Percentiles rank a stretch among this genome's conserved stretches.
phyloP scores from a whole-genome alignment of 805 yeast species.

The Sporopachydermia quercuum region DNA sequence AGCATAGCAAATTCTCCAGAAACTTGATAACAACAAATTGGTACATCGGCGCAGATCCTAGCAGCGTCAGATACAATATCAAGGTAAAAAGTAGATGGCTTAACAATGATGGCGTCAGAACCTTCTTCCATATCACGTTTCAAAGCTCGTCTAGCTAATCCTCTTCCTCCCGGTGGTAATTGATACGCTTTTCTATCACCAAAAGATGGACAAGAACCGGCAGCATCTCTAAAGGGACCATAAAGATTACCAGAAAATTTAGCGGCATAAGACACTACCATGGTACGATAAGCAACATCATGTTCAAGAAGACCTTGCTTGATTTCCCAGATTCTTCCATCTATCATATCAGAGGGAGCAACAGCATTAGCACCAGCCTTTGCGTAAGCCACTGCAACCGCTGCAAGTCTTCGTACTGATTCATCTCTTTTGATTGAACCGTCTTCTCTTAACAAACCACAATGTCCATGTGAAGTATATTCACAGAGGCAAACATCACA shows the following conservation, averaged over 20 bases:
- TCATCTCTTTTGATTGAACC: slow-evolving; percentile 66
- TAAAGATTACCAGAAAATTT: slow-evolving; percentile 83
- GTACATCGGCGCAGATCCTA: slow-evolving; percentile 66
- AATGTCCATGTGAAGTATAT: slow-evolving; percentile 95
- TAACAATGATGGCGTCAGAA: slow-evolving; percentile 88
- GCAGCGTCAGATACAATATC: slow-evolving; percentile 86
- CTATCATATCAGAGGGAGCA: slow-evolving; percentile 97
- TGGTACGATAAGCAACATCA: slow-evolving; percentile 71
- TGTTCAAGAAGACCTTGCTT: slow-evolving; percentile 71
- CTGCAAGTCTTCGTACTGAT: slow-evolving; percentile 74
- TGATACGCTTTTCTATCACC: slow-evolving; percentile 93
- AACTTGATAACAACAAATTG: slow-evolving; percentile 91
- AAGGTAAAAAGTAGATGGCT: slow-evolving; percentile 90
- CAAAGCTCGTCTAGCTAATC: slow-evolving; percentile 86
- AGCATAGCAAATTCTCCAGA: slow-evolving; percentile 97
- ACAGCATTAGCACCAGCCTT: slow-evolving; percentile 91
- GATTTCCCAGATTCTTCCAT: slow-evolving; percentile 83
- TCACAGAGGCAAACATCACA: slow-evolving; percentile 96
- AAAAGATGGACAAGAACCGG: slow-evolving; percentile 74
- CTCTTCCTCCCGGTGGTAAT: slow-evolving; percentile 84
- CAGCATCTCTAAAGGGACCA: slow-evolving; percentile 98
- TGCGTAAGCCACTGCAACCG: slow-evolving; percentile 91
- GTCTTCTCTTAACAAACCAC: slow-evolving; percentile 81
- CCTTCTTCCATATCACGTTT: slow-evolving; percentile 81
- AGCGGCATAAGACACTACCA: slow-evolving; percentile 89